Evolutionary conservation across 768 basidiomycete species (phyloP), one percentile per base, ranked within the genome.

Genomic region (Mycena kentingensis): DNA sequence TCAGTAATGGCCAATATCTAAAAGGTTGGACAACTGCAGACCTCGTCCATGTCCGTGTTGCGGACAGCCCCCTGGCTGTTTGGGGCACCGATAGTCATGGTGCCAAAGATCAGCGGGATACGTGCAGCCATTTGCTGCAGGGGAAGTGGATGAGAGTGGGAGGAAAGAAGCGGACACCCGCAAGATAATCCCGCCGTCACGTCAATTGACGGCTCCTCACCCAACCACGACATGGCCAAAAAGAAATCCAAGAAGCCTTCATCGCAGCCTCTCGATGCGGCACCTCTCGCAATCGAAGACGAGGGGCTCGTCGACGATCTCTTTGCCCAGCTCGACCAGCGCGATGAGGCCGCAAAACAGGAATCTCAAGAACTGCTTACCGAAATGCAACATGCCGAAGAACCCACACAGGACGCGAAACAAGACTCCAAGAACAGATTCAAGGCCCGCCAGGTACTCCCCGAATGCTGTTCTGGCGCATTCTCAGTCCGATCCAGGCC

Each of bases 221-320:
- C 24, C 31, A 39, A 24, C 38, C 44, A 49, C 50, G 54, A 49
- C 41, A 83, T 83, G 82, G 73, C 67, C 51, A 90, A 84, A 67
- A 77, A 76, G 60, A 85, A 83, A 67, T 54, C 73, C 41, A 83
- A 81, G 70, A 81, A 83, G 65, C 52, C 61, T 21, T 22, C 71
- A 39, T 63, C 75, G 15, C 58, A 69, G 24, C 46, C 63, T n/a
- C 62, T 64, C 38, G 58, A 68, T 21, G 61, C 67, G 7, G 65
- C 66, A 15, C 52, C 67, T 1, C 66, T 73, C 26, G 60, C 71
- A 26, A 58, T 58, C 18, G 77, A 79, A 36, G 80, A 86, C 49
- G 79, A 82, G 38, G 78, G 79, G 10, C 75, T 93, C 41, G 75
- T 93, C 73, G 80, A 90, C 58, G 85, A 90, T 61, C 80, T 95